These are phyloP conservation scores for Penicillium pancosmium DNA, from an alignment of 495 filamentous ascomycete genomes.

Conservation along the genomic window DNA sequence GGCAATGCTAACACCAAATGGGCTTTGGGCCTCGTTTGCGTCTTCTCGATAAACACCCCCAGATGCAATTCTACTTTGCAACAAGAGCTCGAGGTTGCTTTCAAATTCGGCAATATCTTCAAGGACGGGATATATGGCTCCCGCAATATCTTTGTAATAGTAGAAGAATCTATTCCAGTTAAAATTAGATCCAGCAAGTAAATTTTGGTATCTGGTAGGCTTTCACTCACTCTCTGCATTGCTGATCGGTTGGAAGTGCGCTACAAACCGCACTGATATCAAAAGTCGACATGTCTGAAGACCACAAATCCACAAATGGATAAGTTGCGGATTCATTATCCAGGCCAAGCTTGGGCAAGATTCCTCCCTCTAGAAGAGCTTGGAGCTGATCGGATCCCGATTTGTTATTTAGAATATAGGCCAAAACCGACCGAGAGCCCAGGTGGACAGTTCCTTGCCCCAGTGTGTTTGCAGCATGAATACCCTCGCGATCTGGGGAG, in stretches of 20 bases:
- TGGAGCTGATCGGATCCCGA: slow-evolving; percentile 66
- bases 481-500: slow-evolving; percentile 54
- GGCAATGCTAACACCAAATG: slow-evolving; percentile 64
- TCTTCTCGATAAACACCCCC: slow-evolving; percentile 46
- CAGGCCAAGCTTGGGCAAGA: slow-evolving; percentile 78
- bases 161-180: slow-evolving; percentile 62
- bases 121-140: slow-evolving; percentile 82
- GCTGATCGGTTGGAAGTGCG: slow-evolving; percentile 68
- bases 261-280: slow-evolving; percentile 70
- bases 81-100: slow-evolving; percentile 65
- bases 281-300: slow-evolving; percentile 66
- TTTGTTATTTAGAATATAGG: slow-evolving; percentile 62
- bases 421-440: slow-evolving; percentile 61
- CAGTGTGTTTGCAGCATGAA: slow-evolving; percentile 56
- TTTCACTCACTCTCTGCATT: slow-evolving; percentile 64
- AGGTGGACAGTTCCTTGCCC: slow-evolving; percentile 60
- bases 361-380: slow-evolving; percentile 71
- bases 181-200: slow-evolving; percentile 1
- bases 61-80: slow-evolving; percentile 61
- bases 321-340: slow-evolving; percentile 83
- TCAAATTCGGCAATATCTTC: slow-evolving; percentile 73
- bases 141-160: slow-evolving; percentile 77
- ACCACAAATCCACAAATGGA: slow-evolving; percentile 70
- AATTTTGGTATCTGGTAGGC: too few species aligned
- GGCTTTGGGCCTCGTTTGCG: slow-evolving; percentile 35